Evolutionary conservation across 129 eudicot genomes (phyloP).

Genomic region (Arctium minus): DNA sequence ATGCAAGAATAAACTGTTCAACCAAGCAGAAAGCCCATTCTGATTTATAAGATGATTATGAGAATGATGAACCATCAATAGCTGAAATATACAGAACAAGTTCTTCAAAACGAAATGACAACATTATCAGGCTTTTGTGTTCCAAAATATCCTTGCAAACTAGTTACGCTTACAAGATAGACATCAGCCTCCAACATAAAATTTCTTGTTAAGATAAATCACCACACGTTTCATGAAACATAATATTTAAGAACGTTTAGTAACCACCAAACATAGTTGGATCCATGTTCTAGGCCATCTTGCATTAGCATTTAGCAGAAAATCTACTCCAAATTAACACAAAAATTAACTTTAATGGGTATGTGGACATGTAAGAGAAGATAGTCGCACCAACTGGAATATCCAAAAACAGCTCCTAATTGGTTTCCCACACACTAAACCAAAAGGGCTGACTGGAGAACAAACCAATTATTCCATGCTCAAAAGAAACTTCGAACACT

Average conservation of each 20-base stretch:
- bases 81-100: too few relatives aligned
- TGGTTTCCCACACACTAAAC: neutral
- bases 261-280: neutral
- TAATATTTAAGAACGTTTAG: neutral
- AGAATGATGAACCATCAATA: neutral
- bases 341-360: neutral
- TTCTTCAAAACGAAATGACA: too few relatives aligned
- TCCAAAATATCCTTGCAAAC: too few relatives aligned
- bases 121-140: too few relatives aligned
- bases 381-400: neutral
- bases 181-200: neutral
- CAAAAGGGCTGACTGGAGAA: neutral
- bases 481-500: neutral
- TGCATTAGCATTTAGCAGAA: neutral
- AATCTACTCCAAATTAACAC: neutral
- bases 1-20: neutral
- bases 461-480: conserved; percentile 1
- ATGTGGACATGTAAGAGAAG: neutral
- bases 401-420: neutral
- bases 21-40: neutral
- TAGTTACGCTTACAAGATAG: too few relatives aligned
- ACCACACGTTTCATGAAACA: neutral
- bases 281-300: neutral
- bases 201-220: neutral
- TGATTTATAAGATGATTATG: neutral